Evolutionary conservation across 2,329 filamentous ascomycete species (phyloP).

Genomic region (Fusarium buxicola): DNA sequence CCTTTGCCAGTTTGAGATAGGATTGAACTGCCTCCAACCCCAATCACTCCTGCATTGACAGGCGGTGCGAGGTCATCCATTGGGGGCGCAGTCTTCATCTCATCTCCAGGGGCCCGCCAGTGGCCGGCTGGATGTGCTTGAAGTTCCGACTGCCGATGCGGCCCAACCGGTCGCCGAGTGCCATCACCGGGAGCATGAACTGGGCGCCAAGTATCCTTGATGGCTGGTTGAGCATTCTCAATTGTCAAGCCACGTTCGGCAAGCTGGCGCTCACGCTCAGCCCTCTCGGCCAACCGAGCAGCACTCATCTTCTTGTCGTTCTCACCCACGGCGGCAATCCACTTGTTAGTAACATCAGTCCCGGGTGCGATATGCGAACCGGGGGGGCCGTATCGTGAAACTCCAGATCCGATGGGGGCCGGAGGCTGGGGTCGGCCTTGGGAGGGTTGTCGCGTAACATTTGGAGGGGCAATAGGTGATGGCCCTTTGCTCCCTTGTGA

Average conservation of each 20-base stretch:
- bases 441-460: conserved; percentile 37
- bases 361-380: conserved; percentile 47
- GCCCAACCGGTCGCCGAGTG: conserved; percentile 45
- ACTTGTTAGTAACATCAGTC: conserved; percentile 54
- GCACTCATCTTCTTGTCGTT: conserved; percentile 60
- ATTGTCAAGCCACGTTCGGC: conserved; percentile 58
- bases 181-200: conserved; percentile 54
- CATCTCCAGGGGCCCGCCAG: conserved; percentile 50
- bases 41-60: conserved; percentile 46
- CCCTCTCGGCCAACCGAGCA: conserved; percentile 53
- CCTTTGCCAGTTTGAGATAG: conserved; percentile 46
- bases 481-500: conserved; percentile 55
- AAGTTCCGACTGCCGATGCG: conserved; percentile 44
- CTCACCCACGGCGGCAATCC: conserved; percentile 57
- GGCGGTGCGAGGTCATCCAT: conserved; percentile 41
- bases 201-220: conserved; percentile 67
- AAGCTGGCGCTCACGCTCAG: conserved; percentile 58
- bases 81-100: conserved; percentile 26
- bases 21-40: conserved; percentile 42
- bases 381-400: conserved; percentile 45
- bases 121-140: conserved; percentile 45
- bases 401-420: conserved; percentile 49
- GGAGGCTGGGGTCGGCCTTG: conserved; percentile 48
- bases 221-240: conserved; percentile 59
- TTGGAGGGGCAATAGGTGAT: conserved; percentile 58